Base-by-base conservation (phyloP, 805 yeast genomes). In the Lipomyces orientalis region DNA sequence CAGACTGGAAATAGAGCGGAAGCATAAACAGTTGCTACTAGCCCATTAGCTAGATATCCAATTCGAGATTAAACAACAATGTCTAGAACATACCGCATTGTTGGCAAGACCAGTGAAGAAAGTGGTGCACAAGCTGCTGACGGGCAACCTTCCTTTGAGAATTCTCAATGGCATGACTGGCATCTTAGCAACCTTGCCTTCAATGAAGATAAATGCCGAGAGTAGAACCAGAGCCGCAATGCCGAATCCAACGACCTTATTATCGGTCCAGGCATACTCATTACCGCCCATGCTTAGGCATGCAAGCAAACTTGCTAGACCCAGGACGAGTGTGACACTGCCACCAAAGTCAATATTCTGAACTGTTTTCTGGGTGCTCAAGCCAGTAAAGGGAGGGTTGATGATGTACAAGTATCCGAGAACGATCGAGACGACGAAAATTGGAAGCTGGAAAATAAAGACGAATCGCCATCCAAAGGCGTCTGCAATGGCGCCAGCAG, bases 71-170 rank as follows among this genome's bases (percentile, higher is more conserved):
- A 43, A 16, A 12, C 8, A 54, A 29, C 4, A 34, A 25, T 25
- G 29, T 25, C 29, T 34, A 34, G n/a, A 61, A 54, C 64, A 6
- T 37, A 61, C 64, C 1, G 64, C 54, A 46, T 67, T 69, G 58
- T 85, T 84, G 0, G 87, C 83, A 88, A 90, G 89, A 2, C 91
- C 87, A 76, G 84, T 81, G 74, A 90, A 88, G 87, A 90, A 87
- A 75, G 88, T 88, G 61, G 89, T 84, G 64, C 89, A 78, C 0
- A 91, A 86, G 0, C 90, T 86, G 14, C 88, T 82, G 51, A 88
- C 76, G 16, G 90, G 85, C 0, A 93, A 87, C 70, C 87, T 80
- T 68, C 86, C 83, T 3, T 79, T 77, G 72, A 90, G 77, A 60
- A 90, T 78, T 14, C 81, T 78, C 51, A 90, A 81, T 0, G 94